Evolutionary conservation across 169 alveolate genomes (phyloP), one percentile per base, ranked within the genome.

Genomic region (Toxoplasma gondii): DNA sequence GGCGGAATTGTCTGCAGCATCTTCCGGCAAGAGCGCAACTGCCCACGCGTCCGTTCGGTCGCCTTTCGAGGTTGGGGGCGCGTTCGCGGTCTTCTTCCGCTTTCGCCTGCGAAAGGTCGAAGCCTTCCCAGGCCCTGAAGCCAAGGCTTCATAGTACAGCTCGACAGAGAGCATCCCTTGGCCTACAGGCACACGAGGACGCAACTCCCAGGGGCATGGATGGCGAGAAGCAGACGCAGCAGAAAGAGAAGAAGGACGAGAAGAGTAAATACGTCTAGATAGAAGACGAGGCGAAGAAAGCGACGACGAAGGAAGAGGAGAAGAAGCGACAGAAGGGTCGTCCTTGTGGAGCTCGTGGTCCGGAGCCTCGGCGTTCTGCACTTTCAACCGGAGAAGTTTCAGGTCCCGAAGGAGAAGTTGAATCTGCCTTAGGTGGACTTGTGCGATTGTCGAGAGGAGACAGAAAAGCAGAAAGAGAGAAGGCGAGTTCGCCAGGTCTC

Each of bases 381-480:
- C 7, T 27, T 64, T 64, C 74, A 64, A 31, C 9, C 74, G 74
- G 24, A 64, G n/a, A 64, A 64, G 34, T 27, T 64, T 64, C 31
- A 64, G n/a, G 74, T 64, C 74, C 31, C 58, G 58, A 7, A 49
- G 58, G 39, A 82, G 53, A 10, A 43, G 67, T 0, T 29, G 90
- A 34, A 19, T 29, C 90, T 82, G 90, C n/a, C 41, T 12, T 34
- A 82, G 36, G 34, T 82, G 90, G 36, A 82, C 34, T 36, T 82
- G 38, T 27, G 90, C 90, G 69, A 82, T 22, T 5, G 90, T 41
- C 36, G 54, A 12, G 41, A 82, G 90, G 54, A 82, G 67, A 31
- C 90, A 82, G 90, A 82, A 38, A 41, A 82, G 64, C 38, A 82
- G 53, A 27, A 43, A 41, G 67, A 82, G 90, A 82, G 90, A 82